Conservation (phyloP, 129 eudicot species). For the Flaveria bidentis region DNA sequence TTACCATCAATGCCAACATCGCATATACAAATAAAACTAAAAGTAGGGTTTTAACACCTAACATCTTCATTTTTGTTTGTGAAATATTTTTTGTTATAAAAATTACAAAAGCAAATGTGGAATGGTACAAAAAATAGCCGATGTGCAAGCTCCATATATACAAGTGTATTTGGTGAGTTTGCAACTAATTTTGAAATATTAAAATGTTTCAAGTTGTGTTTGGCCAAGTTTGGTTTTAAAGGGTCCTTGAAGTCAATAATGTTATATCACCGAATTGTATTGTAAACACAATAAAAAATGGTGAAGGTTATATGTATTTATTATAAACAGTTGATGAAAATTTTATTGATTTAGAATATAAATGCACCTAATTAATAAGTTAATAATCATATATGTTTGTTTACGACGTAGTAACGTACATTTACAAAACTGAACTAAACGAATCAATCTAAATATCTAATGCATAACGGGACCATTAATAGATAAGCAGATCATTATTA, state of each 20-base stretch:
- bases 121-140: conserved; percentile 15
- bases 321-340: no score
- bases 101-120: conserved; percentile 1
- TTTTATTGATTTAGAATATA: no score
- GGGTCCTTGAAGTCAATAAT: conserved; percentile 14
- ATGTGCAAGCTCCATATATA: conserved; percentile 25
- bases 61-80: conserved; percentile 17
- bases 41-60: conserved; percentile 24
- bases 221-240: conserved; percentile 36
- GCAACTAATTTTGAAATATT: conserved; percentile 17
- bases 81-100: not conserved
- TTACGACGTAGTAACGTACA: no score
- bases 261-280: conserved; percentile 33
- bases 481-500: no score
- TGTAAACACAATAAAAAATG: not conserved
- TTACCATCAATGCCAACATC: conserved; percentile 14
- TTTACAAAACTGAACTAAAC: no score
- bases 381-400: no score
- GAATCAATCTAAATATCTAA: no score
- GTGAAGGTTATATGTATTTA: no score
- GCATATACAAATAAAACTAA: conserved; percentile 25
- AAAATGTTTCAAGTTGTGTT: conserved; percentile 20
- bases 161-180: conserved; percentile 20
- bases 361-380: no score
- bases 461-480: no score